Base-by-base conservation (phyloP, 106 monocot genomes). In the Acorus gramineus region DNA sequence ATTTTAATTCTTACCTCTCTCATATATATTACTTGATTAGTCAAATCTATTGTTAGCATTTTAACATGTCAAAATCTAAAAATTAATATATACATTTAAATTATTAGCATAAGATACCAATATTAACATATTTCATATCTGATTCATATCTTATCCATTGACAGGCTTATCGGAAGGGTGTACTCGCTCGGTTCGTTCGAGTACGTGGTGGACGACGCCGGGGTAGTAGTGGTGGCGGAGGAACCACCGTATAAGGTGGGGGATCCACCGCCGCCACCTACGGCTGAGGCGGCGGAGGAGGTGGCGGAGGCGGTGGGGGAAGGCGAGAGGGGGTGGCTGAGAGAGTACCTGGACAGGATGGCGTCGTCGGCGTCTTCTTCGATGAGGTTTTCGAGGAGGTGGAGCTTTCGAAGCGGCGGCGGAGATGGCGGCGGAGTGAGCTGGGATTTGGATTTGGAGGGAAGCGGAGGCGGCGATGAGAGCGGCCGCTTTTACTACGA, bases 191-290 rank as follows among this genome's bases (percentile, higher is more conserved):
- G 28, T 28, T 81, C 85, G 8, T 94, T 86, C 69, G 86, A 90
- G 56, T 94, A 94, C 81, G 66, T 79, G 44, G 86, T 85, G 46
- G 90, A 90, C 47, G 92, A 82, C 57, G 86, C 80, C 64, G 81
- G 57, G 47, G 74, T 67, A 49, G 59, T 90, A 48, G 90, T 87
- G 60, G 87, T 83, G 11, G 87, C 91, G 52, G 57, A 89, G 49
- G 62, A 76, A 56, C 62, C 81, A 44, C 65, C 71, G n/a, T 60
- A 72, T 63, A 45, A 9, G 11, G 55, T 59, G 55, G 61, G 53
- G 47, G 13, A 55, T 28, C 28, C 28, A 28, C 28, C 28, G 56
- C 49, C 10, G 10, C 11, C 50, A 4, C 14, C 4, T 4, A 2
- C 2, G 0, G 53, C 48, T 3, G 66, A 63, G 52, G 42, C 57